phyloP scores from a whole-genome alignment of 23 red algal genomes.

The Gracilaria vermiculophylla region DNA sequence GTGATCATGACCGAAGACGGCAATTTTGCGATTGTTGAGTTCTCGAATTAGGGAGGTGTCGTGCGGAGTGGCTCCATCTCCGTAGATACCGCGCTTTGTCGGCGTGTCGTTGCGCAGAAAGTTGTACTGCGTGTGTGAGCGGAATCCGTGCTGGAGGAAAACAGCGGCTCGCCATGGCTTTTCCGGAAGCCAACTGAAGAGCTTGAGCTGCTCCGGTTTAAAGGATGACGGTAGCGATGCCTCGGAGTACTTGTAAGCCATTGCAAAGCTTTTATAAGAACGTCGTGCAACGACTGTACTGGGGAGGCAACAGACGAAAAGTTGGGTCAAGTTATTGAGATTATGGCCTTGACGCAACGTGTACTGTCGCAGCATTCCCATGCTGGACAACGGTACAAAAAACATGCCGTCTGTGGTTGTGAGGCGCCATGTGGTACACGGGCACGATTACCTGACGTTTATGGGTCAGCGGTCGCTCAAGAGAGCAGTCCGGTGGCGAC shows the following conservation, averaged over 20 bases:
- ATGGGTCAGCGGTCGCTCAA: too few relatives aligned
- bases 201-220: slow-evolving; percentile 12
- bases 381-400: too few relatives aligned
- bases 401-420: too few relatives aligned
- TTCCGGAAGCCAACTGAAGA: slow-evolving; percentile 21
- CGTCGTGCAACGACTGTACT: too few relatives aligned
- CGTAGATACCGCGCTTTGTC: slow-evolving; percentile 15
- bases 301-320: too few relatives aligned
- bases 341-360: too few relatives aligned
- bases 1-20: slow-evolving; percentile 77
- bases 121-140: slow-evolving; percentile 68
- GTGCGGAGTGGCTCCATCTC: neutral
- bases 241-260: neutral
- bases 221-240: neutral
- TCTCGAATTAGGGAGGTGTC: slow-evolving; percentile 48
- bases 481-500: too few relatives aligned
- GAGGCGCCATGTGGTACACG: too few relatives aligned
- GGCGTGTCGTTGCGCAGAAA: slow-evolving; percentile 53
- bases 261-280: too few relatives aligned
- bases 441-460: too few relatives aligned
- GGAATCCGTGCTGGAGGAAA: slow-evolving; percentile 76
- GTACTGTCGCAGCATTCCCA: too few relatives aligned
- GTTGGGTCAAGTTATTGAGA: too few relatives aligned
- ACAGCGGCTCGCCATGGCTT: slow-evolving; percentile 45
- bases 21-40: slow-evolving; percentile 40